These are phyloP conservation scores for Penicillium griseofulvum DNA, from an alignment of 2,329 filamentous ascomycete genomes.

Conservation along the genomic window DNA sequence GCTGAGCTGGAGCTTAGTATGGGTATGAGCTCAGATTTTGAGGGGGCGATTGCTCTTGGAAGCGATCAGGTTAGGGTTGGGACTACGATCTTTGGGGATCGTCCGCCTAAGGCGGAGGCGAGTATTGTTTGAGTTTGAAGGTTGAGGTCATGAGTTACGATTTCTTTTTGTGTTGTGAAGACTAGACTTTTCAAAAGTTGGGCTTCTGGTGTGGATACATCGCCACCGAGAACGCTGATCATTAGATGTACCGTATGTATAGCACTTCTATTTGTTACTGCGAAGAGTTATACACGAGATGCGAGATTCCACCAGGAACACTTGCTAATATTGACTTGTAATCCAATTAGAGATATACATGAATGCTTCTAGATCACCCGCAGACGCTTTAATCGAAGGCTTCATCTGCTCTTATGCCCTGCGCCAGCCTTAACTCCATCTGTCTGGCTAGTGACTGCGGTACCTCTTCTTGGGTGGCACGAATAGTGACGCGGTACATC, in stretches of 20 bases:
- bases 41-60: constrained; percentile 77
- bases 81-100: constrained; percentile 86
- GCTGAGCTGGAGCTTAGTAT: constrained; percentile 83
- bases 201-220: neutral
- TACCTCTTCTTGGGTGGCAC: constrained; percentile 88
- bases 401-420: constrained; percentile 39
- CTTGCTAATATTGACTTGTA: constrained; percentile 18
- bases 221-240: neutral
- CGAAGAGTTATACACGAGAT: constrained; percentile 4
- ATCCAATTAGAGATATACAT: constrained; percentile 24
- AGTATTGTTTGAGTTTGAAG: constrained; percentile 54
- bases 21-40: constrained; percentile 98
- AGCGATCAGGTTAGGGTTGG: constrained; percentile 89
- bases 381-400: constrained; percentile 5
- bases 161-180: constrained; percentile 1
- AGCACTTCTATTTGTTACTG: neutral
- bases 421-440: constrained; percentile 79
- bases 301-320: neutral
- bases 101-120: constrained; percentile 76
- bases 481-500: constrained; percentile 94
- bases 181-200: neutral
- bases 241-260: neutral
- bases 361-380: constrained; percentile 5
- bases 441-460: constrained; percentile 75
- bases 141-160: constrained; percentile 16